These are phyloP conservation scores for Porphyrellus cyaneotinctus DNA, from an alignment of 768 basidiomycete genomes.

Conservation along the genomic window DNA sequence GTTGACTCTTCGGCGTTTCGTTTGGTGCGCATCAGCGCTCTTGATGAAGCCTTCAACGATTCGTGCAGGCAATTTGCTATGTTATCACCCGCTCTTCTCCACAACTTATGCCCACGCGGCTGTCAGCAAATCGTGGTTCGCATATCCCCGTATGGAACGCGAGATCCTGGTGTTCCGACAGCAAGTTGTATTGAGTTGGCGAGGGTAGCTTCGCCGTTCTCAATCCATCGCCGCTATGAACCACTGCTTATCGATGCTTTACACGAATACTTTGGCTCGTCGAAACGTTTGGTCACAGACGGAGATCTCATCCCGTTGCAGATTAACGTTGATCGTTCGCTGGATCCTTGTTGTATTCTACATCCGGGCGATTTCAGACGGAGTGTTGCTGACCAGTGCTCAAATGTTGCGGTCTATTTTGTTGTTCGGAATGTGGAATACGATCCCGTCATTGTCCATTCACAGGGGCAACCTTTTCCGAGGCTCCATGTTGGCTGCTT, in stretches of 20 bases:
- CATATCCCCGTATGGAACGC: constrained; percentile 58
- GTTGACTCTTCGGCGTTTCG: constrained; percentile 37
- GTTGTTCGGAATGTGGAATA: constrained; percentile 73
- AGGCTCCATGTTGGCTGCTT: constrained; percentile 80
- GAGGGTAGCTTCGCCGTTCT: constrained; percentile 72
- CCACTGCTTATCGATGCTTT: constrained; percentile 56
- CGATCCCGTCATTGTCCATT: constrained; percentile 42
- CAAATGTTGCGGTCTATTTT: constrained; percentile 65
- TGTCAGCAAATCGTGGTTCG: constrained; percentile 36
- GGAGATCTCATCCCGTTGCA: constrained; percentile 70
- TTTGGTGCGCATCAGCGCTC: constrained; percentile 54
- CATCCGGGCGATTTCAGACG: constrained; percentile 3
- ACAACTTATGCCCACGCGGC: constrained; percentile 43
- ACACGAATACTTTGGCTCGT: constrained; percentile 54
- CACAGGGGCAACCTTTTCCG: constrained; percentile 46
- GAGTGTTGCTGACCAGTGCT: background rate
- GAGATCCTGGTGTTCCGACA: constrained; percentile 57
- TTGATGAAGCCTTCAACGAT: constrained; percentile 37
- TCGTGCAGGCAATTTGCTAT: constrained; percentile 35
- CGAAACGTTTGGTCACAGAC: constrained; percentile 57
- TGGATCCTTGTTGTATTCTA: constrained; percentile 17
- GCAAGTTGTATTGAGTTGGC: constrained; percentile 72
- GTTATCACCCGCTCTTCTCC: constrained; percentile 47
- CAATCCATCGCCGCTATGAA: constrained; percentile 63
- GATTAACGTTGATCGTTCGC: constrained; percentile 49